These are phyloP conservation scores for Teratosphaeria zuluensis DNA, from an alignment of 2,329 filamentous ascomycete species.

Conservation along the genomic window DNA sequence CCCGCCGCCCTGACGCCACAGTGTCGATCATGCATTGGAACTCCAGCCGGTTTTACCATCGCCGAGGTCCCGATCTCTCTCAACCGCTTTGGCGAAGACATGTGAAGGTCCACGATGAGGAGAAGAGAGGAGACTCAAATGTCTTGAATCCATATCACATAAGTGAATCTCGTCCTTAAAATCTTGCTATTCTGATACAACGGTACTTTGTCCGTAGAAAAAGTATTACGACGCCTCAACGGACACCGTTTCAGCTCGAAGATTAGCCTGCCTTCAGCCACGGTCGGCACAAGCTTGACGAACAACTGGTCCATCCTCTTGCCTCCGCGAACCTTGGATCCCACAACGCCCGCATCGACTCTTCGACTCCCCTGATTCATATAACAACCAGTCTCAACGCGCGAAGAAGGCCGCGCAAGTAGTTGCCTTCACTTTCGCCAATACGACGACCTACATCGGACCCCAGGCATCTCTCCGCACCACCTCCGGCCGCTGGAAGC, in stretches of 20 bases:
- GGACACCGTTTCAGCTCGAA: background rate
- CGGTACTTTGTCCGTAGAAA: background rate
- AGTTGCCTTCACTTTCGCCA: background rate
- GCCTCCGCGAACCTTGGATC: background rate
- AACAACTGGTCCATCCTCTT: background rate
- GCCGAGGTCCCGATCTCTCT: background rate
- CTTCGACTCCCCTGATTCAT: background rate
- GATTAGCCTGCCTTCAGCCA: background rate
- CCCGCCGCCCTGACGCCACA: background rate
- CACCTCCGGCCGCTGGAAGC: background rate
- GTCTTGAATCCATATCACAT: no score
- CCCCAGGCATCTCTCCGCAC: background rate
- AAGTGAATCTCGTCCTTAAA: background rate
- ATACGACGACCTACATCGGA: conserved; percentile 1
- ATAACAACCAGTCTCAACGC: background rate
- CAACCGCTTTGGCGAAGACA: background rate
- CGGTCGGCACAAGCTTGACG: background rate
- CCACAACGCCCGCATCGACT: background rate
- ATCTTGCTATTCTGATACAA: background rate
- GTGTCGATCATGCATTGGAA: background rate
- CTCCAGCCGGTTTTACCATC: background rate
- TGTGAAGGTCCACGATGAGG: background rate
- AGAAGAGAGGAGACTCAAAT: background rate
- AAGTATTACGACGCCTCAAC: background rate
- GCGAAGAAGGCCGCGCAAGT: background rate